A percentile compares a stretch with the other conserved stretches of the same genome.
Conservation (phyloP, 768 basidiomycete genomes). For the Cytidiella melzeri region DNA sequence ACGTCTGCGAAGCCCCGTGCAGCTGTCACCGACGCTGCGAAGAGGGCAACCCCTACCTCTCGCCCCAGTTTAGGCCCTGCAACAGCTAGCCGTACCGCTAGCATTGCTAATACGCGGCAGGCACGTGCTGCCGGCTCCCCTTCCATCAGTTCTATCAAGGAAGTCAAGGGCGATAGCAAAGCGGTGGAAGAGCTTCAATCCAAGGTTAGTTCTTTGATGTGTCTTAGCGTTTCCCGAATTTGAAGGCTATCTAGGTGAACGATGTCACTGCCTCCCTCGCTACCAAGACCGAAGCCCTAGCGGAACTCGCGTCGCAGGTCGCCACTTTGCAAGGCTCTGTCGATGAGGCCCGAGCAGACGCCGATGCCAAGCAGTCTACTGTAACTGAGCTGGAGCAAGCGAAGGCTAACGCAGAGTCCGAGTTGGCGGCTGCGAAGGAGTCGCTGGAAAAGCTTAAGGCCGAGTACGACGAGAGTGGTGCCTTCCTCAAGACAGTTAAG, state of each 20-base stretch:
- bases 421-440: conserved; percentile 39
- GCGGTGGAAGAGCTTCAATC: conserved; percentile 50
- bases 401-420: conserved; percentile 42
- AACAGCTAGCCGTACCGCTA: conserved; percentile 29
- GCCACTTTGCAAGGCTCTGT: conserved; percentile 44
- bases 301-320: conserved; percentile 49
- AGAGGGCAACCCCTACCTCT: conserved; percentile 32
- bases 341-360: conserved; percentile 38
- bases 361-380: conserved; percentile 37
- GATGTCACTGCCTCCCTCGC: conserved; percentile 49
- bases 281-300: conserved; percentile 43
- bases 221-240: neutral
- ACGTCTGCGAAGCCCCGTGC: conserved; percentile 48
- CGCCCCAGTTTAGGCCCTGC: conserved; percentile 24
- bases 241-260: conserved; percentile 41
- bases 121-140: conserved; percentile 42
- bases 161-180: conserved; percentile 58
- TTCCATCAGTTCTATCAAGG: conserved; percentile 72
- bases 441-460: conserved; percentile 33
- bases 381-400: conserved; percentile 43
- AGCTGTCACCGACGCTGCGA: conserved; percentile 59
- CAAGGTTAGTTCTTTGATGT: conserved; percentile 38
- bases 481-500: conserved; percentile 36
- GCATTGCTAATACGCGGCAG: conserved; percentile 29
- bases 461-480: conserved; percentile 21